phyloP scores from a whole-genome alignment of 2,329 filamentous ascomycete genomes.

The Phyllosticta paracitricarpa region DNA sequence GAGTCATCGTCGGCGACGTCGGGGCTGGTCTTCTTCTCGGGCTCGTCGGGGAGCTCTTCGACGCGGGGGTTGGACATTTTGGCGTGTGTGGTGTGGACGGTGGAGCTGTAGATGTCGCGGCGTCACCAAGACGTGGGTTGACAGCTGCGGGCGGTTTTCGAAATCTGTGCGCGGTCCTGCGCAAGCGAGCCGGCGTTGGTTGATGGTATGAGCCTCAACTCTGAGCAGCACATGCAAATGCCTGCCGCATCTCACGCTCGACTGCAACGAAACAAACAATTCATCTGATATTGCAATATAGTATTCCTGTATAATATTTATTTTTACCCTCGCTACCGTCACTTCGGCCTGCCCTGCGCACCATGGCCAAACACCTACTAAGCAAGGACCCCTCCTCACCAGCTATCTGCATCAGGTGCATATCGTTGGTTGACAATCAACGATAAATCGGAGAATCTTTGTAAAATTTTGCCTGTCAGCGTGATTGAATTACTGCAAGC shows the following conservation, averaged over 20 bases:
- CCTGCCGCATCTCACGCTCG: background rate
- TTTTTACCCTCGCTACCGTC: background rate
- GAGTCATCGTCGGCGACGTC: slow-evolving; percentile 64
- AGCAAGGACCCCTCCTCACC: too few relatives aligned
- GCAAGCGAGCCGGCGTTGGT: slow-evolving; percentile 4
- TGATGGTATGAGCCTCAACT: background rate
- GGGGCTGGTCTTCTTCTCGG: slow-evolving; percentile 60
- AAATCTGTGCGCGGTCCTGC: slow-evolving; percentile 5
- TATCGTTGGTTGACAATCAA: too few relatives aligned
- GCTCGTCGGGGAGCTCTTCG: slow-evolving; percentile 90
- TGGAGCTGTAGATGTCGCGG: slow-evolving; percentile 17
- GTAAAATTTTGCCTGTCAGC: too few relatives aligned
- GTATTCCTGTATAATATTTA: background rate
- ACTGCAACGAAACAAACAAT: background rate
- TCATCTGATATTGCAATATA: background rate
- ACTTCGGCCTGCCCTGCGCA: background rate
- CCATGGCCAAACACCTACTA: background rate
- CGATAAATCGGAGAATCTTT: too few relatives aligned
- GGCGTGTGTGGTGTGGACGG: slow-evolving; percentile 20
- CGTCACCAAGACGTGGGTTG: background rate
- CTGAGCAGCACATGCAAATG: background rate
- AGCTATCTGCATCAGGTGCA: too few relatives aligned
- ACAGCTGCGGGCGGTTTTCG: slow-evolving; percentile 4
- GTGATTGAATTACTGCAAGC: too few relatives aligned
- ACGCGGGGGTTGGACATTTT: slow-evolving; percentile 96